phyloP scores from a whole-genome alignment of 176 grass and related monocot genomes.

The Stipa capillata region DNA sequence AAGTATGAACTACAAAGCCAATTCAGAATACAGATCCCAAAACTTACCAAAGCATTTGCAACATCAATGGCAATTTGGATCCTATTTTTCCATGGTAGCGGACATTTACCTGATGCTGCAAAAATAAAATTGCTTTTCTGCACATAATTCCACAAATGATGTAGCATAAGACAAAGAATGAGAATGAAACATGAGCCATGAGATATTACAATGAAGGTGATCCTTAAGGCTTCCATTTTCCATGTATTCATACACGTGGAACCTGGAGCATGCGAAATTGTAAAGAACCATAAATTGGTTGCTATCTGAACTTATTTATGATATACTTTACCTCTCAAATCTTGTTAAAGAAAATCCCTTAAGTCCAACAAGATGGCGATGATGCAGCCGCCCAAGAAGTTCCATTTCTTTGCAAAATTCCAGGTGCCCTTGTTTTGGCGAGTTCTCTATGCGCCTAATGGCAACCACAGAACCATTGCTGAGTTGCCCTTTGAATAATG shows the following conservation, averaged over 20 bases:
- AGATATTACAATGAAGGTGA: slow-evolving; percentile 74
- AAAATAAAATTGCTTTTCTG: slow-evolving; percentile 31
- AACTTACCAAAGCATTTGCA: slow-evolving; percentile 89
- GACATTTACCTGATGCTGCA: slow-evolving; percentile 52
- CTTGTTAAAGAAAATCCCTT: slow-evolving; percentile 74
- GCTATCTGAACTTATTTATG: slow-evolving; percentile 5
- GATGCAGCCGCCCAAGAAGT: slow-evolving; percentile 77
- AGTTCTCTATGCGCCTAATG: slow-evolving; percentile 51
- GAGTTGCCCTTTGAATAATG: slow-evolving; percentile 72
- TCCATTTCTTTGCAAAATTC: slow-evolving; percentile 89
- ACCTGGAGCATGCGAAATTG: slow-evolving; percentile 33
- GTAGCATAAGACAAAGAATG: slow-evolving; percentile 11
- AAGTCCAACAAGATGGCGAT: slow-evolving; percentile 80
- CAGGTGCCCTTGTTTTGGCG: slow-evolving; percentile 35
- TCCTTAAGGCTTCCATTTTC: slow-evolving; percentile 95
- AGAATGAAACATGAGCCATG: slow-evolving; percentile 27
- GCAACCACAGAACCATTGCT: slow-evolving; percentile 56
- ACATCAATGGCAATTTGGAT: slow-evolving; percentile 89
- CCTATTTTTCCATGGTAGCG: slow-evolving; percentile 79
- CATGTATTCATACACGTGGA: slow-evolving; percentile 85
- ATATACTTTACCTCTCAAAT: slow-evolving; percentile 53
- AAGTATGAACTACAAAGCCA: background rate
- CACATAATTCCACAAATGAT: slow-evolving; percentile 16
- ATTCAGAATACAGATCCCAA: background rate
- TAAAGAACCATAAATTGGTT: slow-evolving; percentile 8